These are phyloP conservation scores for Termitomyces sp. DNA, from an alignment of 768 basidiomycete genomes.

Conservation along the genomic window DNA sequence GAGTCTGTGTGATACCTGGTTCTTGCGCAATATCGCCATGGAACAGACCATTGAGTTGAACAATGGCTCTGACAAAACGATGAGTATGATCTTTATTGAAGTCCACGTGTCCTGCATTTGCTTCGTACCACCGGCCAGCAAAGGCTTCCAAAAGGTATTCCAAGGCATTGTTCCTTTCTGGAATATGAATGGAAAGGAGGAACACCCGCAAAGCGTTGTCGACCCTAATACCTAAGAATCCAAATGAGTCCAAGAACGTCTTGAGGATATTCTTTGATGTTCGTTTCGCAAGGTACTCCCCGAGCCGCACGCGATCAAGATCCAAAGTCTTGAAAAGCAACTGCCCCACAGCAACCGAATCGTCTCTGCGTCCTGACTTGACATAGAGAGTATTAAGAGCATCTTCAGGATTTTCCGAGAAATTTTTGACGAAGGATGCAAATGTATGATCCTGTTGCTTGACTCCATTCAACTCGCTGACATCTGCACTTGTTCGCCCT, in stretches of 20 bases:
- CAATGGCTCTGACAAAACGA: conserved; percentile 72
- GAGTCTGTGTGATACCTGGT: conserved; percentile 47
- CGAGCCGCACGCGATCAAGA: conserved; percentile 76
- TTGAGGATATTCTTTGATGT: conserved; percentile 72
- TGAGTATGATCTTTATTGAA: conserved; percentile 80
- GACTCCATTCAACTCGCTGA: conserved; percentile 28
- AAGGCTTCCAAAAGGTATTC: conserved; percentile 82
- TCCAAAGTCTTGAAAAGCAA: conserved; percentile 78
- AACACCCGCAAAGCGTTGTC: conserved; percentile 90
- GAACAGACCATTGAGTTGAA: conserved; percentile 84
- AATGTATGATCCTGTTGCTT: conserved; percentile 53
- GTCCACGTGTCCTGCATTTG: conserved; percentile 70
- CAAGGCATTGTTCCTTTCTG: conserved; percentile 34
- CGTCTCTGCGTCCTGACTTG: conserved; percentile 53
- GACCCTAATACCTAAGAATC: conserved; percentile 75
- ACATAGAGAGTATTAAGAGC: conserved; percentile 70
- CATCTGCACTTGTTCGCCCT: conserved; percentile 59
- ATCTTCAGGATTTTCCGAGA: conserved; percentile 71
- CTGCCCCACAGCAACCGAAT: conserved; percentile 71
- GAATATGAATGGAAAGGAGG: conserved; percentile 69
- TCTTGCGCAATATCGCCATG: conserved; percentile 69
- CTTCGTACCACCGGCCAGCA: conserved; percentile 85
- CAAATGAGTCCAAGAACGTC: conserved; percentile 84
- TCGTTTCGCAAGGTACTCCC: conserved; percentile 75
- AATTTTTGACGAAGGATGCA: conserved; percentile 71